Base-by-base conservation (phyloP, 1,139 yeast species). In the Debaryomyces subglobosus region DNA sequence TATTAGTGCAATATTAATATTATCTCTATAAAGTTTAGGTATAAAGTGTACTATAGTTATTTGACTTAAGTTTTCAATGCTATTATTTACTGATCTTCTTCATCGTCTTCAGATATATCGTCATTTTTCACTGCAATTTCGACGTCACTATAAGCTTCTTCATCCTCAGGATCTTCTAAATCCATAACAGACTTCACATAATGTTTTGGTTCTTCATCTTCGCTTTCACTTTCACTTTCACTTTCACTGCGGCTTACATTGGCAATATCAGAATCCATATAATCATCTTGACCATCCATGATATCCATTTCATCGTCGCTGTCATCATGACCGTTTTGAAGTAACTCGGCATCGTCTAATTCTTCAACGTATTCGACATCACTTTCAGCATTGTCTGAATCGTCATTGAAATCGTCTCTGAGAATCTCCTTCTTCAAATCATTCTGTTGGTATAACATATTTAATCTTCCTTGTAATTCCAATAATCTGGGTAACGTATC, bases 401-500 rank as follows among this genome's bases (percentile, higher is more conserved):
- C 58, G 20, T 65, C 67, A 9, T 65, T 58, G 29, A 48, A 50
- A 39, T 56, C 60, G 35, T 50, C 54, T 23, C 43, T 58, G 42
- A 74, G 65, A 23, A 84, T 69, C 49, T 84, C 89, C 34, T 78
- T 72, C 59, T 95, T 83, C 54, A 90, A 71, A 47, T 80, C 84
- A 50, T 84, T 76, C 63, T 86, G 96, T 33, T 91, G 84, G 56
- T 83, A 75, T 34, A 91, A 74, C 65, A 88, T 79, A 51, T 84
- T 85, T 52, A 94, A 71, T 53, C 94, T 82, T 15, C 96, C 96
- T 61, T 91, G 96, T 49, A 95, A 72, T 41, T 92, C 89, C 57
- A 91, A 72, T 47, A 95, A 73, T 57, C 91, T 81, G 4, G 96
- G 94, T 48, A 94, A 74, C 4, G 91, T 82, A 39, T 81, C 79